These are phyloP conservation scores for Hypsizygus marmoreus DNA, from an alignment of 768 basidiomycete genomes.

Conservation along the genomic window DNA sequence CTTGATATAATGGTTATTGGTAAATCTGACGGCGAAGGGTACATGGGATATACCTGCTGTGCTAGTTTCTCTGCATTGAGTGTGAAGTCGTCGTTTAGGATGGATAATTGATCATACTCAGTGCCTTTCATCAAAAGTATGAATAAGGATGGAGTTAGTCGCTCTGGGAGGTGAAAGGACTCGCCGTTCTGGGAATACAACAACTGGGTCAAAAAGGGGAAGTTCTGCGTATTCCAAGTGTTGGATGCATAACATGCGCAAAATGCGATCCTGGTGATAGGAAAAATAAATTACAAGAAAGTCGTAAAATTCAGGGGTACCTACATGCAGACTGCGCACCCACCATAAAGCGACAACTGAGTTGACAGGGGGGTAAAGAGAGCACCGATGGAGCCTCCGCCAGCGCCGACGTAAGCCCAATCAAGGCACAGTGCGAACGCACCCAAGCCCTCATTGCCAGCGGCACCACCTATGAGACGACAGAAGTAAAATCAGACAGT, in stretches of 20 bases:
- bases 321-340: conserved; percentile 45
- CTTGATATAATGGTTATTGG: conserved; percentile 15
- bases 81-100: conserved; percentile 49
- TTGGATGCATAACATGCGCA: conserved; percentile 48
- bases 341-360: conserved; percentile 45
- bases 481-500: background rate
- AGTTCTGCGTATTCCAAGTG: conserved; percentile 57
- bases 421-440: conserved; percentile 55
- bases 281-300: background rate
- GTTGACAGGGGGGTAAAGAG: conserved; percentile 49
- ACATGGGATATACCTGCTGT: conserved; percentile 20
- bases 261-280: conserved; percentile 39
- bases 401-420: conserved; percentile 49
- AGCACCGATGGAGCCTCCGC: conserved; percentile 34
- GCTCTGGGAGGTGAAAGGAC: background rate
- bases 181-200: conserved; percentile 26
- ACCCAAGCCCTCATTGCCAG: conserved; percentile 57
- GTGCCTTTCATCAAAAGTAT: conserved; percentile 47
- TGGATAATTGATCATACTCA: conserved; percentile 49
- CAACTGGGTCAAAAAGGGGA: conserved; percentile 55
- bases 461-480: conserved; percentile 33
- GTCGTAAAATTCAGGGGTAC: conserved; percentile 17
- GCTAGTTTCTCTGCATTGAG: conserved; percentile 49
- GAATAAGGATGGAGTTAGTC: background rate
- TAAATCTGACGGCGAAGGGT: background rate